Evolutionary conservation across 2,329 filamentous ascomycete genomes (phyloP).

Genomic region (Fusarium caatingaense): DNA sequence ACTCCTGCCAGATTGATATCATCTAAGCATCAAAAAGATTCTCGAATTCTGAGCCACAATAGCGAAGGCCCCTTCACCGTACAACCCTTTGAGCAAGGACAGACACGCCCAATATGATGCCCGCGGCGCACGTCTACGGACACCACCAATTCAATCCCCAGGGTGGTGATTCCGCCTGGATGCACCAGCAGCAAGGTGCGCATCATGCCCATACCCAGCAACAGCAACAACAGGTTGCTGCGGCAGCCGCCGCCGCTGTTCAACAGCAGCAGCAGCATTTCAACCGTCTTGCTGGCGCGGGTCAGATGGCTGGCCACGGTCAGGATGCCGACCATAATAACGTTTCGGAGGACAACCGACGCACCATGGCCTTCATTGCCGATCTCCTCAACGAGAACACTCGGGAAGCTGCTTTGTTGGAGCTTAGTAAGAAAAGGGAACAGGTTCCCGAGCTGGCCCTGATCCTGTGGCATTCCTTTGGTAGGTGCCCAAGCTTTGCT

Average conservation of each 20-base stretch:
- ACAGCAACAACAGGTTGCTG: constrained; percentile 55
- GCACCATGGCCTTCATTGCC: constrained; percentile 92
- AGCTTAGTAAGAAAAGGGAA: constrained; percentile 98
- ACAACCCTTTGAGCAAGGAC: constrained; percentile 22
- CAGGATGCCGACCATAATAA: constrained; percentile 71
- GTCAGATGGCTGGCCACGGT: constrained; percentile 60
- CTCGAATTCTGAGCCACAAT: background rate
- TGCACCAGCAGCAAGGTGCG: constrained; percentile 70
- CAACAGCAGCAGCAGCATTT: constrained; percentile 73
- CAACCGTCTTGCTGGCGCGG: constrained; percentile 71
- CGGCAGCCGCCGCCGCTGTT: constrained; percentile 61
- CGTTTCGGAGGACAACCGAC: constrained; percentile 88
- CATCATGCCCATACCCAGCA: constrained; percentile 71
- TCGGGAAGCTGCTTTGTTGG: constrained; percentile 89
- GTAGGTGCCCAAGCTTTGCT: constrained; percentile 62
- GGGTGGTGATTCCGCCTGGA: constrained; percentile 69
- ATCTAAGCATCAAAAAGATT: background rate
- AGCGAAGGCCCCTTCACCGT: background rate
- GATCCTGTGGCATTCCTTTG: constrained; percentile 98
- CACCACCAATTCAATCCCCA: constrained; percentile 75
- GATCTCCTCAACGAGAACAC: constrained; percentile 89
- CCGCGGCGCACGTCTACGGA: constrained; percentile 72
- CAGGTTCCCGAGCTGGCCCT: constrained; percentile 96
- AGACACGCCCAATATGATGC: constrained; percentile 65
- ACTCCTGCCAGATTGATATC: constrained; percentile 6